Evolutionary conservation across 306 rosid genomes (phyloP).

Genomic region (Medicago ruthenica): DNA sequence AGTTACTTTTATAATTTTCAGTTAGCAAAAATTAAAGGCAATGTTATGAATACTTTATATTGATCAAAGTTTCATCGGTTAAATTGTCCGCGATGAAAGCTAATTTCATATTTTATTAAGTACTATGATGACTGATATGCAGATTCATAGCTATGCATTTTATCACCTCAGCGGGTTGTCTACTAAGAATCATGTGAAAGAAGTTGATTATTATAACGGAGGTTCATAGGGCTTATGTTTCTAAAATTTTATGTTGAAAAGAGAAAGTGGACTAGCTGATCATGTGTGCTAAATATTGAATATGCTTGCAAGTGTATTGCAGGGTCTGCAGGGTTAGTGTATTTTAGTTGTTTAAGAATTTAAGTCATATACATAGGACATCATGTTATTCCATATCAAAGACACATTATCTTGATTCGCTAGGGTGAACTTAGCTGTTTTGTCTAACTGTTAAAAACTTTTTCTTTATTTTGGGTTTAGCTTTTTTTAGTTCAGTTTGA

Average conservation of each 20-base stretch:
- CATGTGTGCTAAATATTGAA: conserved; percentile 8
- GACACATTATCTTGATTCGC: conserved; percentile 21
- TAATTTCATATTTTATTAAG: conserved; percentile 16
- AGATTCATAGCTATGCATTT: conserved; percentile 25
- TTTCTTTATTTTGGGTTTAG: conserved; percentile 14
- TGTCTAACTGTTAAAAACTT: neutral
- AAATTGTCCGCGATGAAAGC: neutral
- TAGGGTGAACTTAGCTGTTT: conserved; percentile 5
- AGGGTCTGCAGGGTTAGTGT: conserved; percentile 29
- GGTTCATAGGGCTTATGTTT: conserved; percentile 5
- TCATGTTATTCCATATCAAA: conserved; percentile 1
- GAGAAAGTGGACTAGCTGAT: conserved; percentile 30
- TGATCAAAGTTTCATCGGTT: neutral
- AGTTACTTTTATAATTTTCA: conserved; percentile 10
- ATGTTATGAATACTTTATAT: conserved; percentile 13
- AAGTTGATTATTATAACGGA: neutral
- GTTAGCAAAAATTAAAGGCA: conserved; percentile 4
- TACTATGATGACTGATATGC: conserved; percentile 7
- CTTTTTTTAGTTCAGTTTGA: conserved; percentile 20
- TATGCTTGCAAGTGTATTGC: conserved; percentile 7
- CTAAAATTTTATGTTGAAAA: conserved; percentile 12
- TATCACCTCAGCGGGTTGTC: conserved; percentile 16
- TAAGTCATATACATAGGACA: neutral
- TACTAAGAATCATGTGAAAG: conserved; percentile 4
- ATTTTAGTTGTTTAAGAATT: conserved; percentile 22